Percentiles rank a stretch among this genome's conserved stretches.
Conservation (phyloP, 1,284 basidiomycete genomes). For the Ceraceosorus guamensis region DNA sequence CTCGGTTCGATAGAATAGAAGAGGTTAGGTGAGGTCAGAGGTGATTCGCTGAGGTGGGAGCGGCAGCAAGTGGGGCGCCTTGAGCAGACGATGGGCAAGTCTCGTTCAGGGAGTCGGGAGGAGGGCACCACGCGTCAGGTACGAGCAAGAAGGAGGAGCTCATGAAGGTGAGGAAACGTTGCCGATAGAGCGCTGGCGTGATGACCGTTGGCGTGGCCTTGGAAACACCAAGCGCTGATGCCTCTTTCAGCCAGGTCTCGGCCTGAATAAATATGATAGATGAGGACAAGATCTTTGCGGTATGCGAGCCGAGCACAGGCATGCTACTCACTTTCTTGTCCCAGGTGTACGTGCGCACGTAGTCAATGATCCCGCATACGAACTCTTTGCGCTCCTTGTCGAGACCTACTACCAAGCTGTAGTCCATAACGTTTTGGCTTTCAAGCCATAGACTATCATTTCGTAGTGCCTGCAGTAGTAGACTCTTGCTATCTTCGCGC, state of each 20-base stretch:
- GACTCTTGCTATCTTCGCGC: conserved; percentile 87
- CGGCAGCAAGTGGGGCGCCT: no score
- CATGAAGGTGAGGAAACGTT: conserved; percentile 44
- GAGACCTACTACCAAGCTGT: conserved; percentile 90
- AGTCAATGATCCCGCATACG: conserved; percentile 94
- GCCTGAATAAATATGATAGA: background rate
- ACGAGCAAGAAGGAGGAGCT: conserved; percentile 35
- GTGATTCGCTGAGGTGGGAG: no score
- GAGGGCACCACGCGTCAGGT: conserved; percentile 34
- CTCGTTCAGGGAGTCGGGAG: background rate
- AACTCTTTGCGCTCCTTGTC: conserved; percentile 37
- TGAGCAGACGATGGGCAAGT: no score
- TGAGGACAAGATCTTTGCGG: no score
- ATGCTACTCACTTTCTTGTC: conserved; percentile 66
- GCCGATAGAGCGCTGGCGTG: conserved; percentile 44
- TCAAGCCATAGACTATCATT: conserved; percentile 82
- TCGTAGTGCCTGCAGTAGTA: conserved; percentile 75
- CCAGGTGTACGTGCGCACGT: conserved; percentile 89
- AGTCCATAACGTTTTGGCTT: conserved; percentile 93
- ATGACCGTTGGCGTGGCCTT: conserved; percentile 46
- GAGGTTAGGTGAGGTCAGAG: no score
- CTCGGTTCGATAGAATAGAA: no score
- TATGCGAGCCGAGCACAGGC: background rate
- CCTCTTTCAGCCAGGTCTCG: background rate
- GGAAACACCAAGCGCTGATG: conserved; percentile 51